phyloP scores from a whole-genome alignment of 2,329 filamentous ascomycete genomes.

The Hymenoscyphus fructigenus region DNA sequence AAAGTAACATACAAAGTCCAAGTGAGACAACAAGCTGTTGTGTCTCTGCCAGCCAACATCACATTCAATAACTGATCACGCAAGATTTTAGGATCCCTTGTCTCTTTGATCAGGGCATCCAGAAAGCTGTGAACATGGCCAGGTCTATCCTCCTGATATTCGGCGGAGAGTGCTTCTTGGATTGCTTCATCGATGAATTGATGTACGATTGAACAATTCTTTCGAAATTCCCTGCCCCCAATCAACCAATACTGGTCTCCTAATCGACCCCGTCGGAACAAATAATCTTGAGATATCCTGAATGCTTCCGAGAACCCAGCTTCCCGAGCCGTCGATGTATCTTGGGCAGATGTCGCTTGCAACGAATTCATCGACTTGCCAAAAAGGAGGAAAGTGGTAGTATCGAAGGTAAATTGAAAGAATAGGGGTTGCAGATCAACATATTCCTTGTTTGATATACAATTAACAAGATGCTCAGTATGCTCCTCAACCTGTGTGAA shows the following conservation, averaged over 20 bases:
- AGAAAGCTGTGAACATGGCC: not conserved
- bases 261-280: not conserved
- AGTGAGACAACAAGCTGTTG: slow-evolving; percentile 12
- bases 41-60: slow-evolving; percentile 37
- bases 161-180: not conserved
- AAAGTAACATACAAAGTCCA: not conserved
- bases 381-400: not conserved
- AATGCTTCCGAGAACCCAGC: not conserved
- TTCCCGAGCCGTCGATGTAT: not conserved
- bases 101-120: not conserved
- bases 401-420: slow-evolving; percentile 6
- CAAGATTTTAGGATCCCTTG: not conserved
- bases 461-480: not conserved
- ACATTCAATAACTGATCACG: slow-evolving; percentile 28
- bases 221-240: not conserved
- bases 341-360: not conserved
- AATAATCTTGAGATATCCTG: not conserved
- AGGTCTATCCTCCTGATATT: not conserved
- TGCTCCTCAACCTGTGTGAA: not conserved
- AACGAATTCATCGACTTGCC: not conserved
- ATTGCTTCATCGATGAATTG: not conserved
- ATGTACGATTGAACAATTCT: not conserved
- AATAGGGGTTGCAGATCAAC: slow-evolving; percentile 3
- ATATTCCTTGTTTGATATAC: not conserved
- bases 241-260: not conserved